These are phyloP conservation scores for Sporothrix pallida DNA, from an alignment of 2,329 filamentous ascomycete genomes.

Conservation along the genomic window DNA sequence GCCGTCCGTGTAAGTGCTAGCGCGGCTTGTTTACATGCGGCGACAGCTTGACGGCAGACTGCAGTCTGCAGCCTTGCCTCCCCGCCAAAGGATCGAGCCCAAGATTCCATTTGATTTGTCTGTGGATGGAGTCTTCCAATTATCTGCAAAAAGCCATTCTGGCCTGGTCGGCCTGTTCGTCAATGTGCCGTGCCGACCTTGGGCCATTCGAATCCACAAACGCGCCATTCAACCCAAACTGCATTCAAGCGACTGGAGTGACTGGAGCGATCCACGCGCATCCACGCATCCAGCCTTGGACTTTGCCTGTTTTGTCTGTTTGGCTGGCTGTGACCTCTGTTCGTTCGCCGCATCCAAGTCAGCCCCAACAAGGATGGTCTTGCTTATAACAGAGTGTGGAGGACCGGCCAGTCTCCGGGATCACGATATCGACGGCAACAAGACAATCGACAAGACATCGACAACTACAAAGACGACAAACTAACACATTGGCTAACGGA, in stretches of 20 bases:
- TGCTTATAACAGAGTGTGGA: conserved; percentile 12
- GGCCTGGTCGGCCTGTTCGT: no score
- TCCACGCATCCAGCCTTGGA: conserved; percentile 16
- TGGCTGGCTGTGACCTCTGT: neutral
- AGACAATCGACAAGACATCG: neutral
- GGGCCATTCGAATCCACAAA: conserved; percentile 19
- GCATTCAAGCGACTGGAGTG: no score
- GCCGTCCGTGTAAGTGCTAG: neutral
- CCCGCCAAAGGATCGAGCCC: neutral
- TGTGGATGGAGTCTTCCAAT: neutral
- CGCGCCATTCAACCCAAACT: conserved; percentile 1
- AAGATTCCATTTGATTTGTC: neutral
- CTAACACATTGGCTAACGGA: neutral
- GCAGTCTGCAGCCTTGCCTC: neutral
- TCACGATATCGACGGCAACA: conserved; percentile 11
- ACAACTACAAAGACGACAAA: neutral
- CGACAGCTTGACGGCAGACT: neutral
- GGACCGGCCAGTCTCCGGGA: conserved; percentile 20
- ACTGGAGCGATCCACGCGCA: conserved; percentile 1
- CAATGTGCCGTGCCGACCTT: neutral
- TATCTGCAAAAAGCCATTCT: neutral
- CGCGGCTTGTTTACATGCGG: conserved; percentile 25
- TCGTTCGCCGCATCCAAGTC: neutral
- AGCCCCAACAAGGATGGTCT: neutral
- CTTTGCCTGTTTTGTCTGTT: no score